These are phyloP conservation scores for Teunomyces atbi DNA, from an alignment of 805 yeast species.

Conservation along the genomic window DNA sequence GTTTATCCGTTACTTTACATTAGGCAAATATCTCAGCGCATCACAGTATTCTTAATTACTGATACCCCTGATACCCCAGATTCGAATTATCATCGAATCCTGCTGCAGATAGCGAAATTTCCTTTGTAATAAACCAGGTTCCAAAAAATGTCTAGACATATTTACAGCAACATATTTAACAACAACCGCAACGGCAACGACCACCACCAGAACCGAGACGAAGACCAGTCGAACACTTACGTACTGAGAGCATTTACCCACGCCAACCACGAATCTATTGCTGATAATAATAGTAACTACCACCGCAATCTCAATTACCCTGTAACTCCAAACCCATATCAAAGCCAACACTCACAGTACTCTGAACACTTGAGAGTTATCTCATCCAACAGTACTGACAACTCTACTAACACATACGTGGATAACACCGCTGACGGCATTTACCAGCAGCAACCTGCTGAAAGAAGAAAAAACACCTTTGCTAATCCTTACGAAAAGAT, in stretches of 20 bases:
- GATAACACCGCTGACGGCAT: slow-evolving; percentile 5
- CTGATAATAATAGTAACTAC: background rate
- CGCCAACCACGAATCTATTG: background rate
- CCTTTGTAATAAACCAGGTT: background rate
- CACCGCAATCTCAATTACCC: slow-evolving; percentile 3
- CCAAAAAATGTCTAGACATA: slow-evolving; percentile 11
- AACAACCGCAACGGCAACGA: background rate
- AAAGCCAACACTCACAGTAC: slow-evolving; percentile 5
- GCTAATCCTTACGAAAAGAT: background rate
- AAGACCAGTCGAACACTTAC: slow-evolving; percentile 5
- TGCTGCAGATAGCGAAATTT: slow-evolving; percentile 1
- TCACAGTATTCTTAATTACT: background rate
- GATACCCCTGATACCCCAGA: slow-evolving; percentile 4
- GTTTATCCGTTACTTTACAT: background rate
- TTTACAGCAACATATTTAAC: slow-evolving; percentile 5
- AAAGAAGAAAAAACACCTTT: slow-evolving; percentile 4
- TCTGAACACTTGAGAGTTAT: slow-evolving; percentile 7
- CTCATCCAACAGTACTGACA: slow-evolving; percentile 9
- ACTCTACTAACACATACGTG: slow-evolving; percentile 12
- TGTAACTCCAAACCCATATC: slow-evolving; percentile 4
- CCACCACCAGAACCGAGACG: slow-evolving; percentile 5
- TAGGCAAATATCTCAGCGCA: background rate
- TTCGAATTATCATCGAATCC: background rate
- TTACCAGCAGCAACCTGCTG: slow-evolving; percentile 10
- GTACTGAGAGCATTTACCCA: slow-evolving; percentile 4